Conservation (phyloP, 345 rosid genomes). For the Reutealis trisperma region DNA sequence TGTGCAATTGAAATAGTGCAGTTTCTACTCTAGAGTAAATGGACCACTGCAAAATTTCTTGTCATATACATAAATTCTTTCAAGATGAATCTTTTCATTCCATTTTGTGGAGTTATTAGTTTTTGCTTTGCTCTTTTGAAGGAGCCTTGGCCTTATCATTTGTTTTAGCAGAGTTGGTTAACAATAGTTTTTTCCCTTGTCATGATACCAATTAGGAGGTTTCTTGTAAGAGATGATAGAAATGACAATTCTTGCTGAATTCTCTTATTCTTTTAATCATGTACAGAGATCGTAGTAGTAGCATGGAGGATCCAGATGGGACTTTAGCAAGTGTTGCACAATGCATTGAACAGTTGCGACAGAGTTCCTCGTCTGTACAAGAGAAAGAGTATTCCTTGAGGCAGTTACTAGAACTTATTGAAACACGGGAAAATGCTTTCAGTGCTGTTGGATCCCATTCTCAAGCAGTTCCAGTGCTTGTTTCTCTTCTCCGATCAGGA, state of each 20-base stretch:
- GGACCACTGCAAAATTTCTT: neutral
- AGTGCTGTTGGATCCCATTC: constrained; percentile 99
- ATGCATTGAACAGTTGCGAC: constrained; percentile 96
- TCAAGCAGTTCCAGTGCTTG: constrained; percentile 99
- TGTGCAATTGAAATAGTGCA: neutral
- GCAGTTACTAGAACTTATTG: constrained; percentile 91
- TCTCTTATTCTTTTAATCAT: constrained; percentile 29
- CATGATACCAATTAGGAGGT: neutral
- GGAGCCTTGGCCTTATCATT: neutral
- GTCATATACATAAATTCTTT: neutral
- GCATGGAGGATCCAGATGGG: constrained; percentile 99
- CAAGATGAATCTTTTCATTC: neutral
- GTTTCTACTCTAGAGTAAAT: neutral
- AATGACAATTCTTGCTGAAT: constrained; percentile 13
- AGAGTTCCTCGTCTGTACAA: constrained; percentile 79
- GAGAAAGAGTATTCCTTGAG: constrained; percentile 86
- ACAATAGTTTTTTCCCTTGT: neutral
- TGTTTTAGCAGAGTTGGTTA: neutral
- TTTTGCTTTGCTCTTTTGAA: neutral
- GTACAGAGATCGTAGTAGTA: constrained; percentile 82
- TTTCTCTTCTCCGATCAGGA: constrained; percentile 98
- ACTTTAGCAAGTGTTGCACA: constrained; percentile 99
- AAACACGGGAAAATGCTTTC: constrained; percentile 92
- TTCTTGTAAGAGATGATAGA: neutral
- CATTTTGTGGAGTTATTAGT: neutral